phyloP scores from a whole-genome alignment of 768 basidiomycete genomes.

The Tephrocybe rancida region DNA sequence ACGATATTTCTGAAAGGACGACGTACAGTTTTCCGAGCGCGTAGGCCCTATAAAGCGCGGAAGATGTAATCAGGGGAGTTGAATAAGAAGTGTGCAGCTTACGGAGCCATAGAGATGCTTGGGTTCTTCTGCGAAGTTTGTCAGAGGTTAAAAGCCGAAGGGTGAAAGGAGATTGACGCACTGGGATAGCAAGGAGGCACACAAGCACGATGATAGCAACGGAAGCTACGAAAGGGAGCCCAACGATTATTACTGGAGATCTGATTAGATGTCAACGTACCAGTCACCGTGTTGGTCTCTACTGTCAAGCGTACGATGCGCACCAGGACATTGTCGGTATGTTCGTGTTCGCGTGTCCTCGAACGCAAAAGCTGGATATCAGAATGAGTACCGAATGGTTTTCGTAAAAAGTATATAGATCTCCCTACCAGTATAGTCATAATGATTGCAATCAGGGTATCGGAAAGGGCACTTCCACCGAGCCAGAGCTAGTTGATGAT shows the following conservation, averaged over 20 bases:
- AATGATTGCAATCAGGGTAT: slow-evolving; percentile 11
- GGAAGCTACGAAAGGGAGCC: background rate
- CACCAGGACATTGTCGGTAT: slow-evolving; percentile 9
- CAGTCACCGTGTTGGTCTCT: slow-evolving; percentile 14
- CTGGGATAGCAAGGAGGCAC: slow-evolving; percentile 16
- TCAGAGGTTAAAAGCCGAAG: background rate
- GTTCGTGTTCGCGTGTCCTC: slow-evolving; percentile 6
- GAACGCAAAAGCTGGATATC: slow-evolving; percentile 13
- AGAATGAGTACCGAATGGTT: too few relatives aligned
- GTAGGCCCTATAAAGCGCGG: slow-evolving; percentile 8
- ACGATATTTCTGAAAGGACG: background rate
- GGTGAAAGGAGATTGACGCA: background rate
- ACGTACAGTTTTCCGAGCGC: slow-evolving; percentile 16
- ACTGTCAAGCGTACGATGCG: slow-evolving; percentile 16
- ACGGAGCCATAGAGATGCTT: slow-evolving; percentile 17
- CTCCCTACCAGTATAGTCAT: slow-evolving; percentile 11
- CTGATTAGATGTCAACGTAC: background rate
- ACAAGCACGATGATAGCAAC: slow-evolving; percentile 14
- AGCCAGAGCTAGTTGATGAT: slow-evolving; percentile 10
- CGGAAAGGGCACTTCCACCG: slow-evolving; percentile 13
- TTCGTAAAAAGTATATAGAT: background rate
- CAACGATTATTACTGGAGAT: background rate
- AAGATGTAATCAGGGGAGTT: too few relatives aligned
- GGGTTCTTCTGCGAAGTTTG: slow-evolving; percentile 6
- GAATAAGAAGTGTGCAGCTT: background rate